Evolutionary conservation across 345 rosid genomes (phyloP), one percentile per base, ranked within the genome.

Genomic region (Aethionema arabicum): DNA sequence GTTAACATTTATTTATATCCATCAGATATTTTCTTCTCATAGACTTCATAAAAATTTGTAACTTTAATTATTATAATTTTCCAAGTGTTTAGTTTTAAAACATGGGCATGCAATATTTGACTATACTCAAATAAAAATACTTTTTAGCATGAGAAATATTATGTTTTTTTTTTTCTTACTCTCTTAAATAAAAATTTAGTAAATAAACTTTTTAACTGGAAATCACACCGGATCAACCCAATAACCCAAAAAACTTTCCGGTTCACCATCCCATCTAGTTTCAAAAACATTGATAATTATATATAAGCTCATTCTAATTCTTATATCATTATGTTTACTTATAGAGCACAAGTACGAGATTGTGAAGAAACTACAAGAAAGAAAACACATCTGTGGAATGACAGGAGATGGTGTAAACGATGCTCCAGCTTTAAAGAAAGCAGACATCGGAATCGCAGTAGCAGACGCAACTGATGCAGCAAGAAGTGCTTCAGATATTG

Each of bases 371-470:
- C 76, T 88, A 56, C 96, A 88, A 66, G 87, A 88, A 21, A 76
- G 82, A 76, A 83, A 85, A 10, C 92, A 88, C 66, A 88, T 88
- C 11, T 81, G 87, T 32, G 96, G 96, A 8, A 88, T 88, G 96
- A 88, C 96, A 3, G 87, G 96, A 63, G 96, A 88, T 44, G 92
- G 92, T 61, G 92, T 88, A 31, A 88, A 88, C 32, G 92, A 88
- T 60, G 96, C 96, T 36, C 96, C 92, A 0, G 90, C 92, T 5
- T 76, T 88, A 5, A 88, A 88, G 74, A 88, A 79, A 70, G 90
- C 95, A 1, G 95, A 88, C 35, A 85, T 88, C 8, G 95, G 91
- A 44, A 88, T 88, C 16, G 95, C 91, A 0, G 95, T 88, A 8
- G 95, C 79, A 2, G 92, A 85, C 62, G 95, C 95, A 29, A 88